Evolutionary conservation across 768 basidiomycete species (phyloP), one percentile per base, ranked within the genome.

Genomic region (Agrocybe praecox): DNA sequence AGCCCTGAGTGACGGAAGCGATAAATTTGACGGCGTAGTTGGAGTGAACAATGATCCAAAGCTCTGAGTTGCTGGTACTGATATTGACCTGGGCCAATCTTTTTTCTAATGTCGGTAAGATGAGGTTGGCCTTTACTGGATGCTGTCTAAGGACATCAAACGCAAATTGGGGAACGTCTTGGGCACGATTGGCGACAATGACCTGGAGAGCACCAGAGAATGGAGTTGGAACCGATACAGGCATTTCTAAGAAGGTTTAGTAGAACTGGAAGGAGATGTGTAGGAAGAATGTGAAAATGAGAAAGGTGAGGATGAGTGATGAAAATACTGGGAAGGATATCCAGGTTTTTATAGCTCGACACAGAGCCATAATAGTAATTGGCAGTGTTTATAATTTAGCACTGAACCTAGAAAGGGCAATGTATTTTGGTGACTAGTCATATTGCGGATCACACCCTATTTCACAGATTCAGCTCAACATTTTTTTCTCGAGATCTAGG

Each of bases 1-100:
- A 65, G 0, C 82, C 83, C 24, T 78, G 68, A 0, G 86, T 89
- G 60, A 83, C 83, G 11, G 87, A 80, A 3, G 90, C 71, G 9
- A 92, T 70, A 56, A 87, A 80, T 21, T 80, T 76, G 43, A 87
- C 67, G 0, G 60, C 60, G 9, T 62, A 61, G 6, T 33, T 40
- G 6, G 64, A 58, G 29, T 54, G 56, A 3, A 65, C 57, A 14
- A 72, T 63, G 24, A 80, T 69, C 79, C 79, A 82, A 5, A 68
- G 53, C 46, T 77, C 67, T 4, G 26, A 29, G 9, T 29, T 29
- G 11, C 64, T 52, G 40, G 18, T 24, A 40, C 14, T 15, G 34
- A 26, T n/a, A 40, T 46, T 22, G 33, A 46, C 23, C 56, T 69
- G 62, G 8, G 11, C 47, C 24, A 21, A 0, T 32, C 62, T 70